Evolutionary conservation across 1,139 yeast species (phyloP), one percentile per base, ranked within the genome.

Genomic region (Debaryomycetaceae sp.): DNA sequence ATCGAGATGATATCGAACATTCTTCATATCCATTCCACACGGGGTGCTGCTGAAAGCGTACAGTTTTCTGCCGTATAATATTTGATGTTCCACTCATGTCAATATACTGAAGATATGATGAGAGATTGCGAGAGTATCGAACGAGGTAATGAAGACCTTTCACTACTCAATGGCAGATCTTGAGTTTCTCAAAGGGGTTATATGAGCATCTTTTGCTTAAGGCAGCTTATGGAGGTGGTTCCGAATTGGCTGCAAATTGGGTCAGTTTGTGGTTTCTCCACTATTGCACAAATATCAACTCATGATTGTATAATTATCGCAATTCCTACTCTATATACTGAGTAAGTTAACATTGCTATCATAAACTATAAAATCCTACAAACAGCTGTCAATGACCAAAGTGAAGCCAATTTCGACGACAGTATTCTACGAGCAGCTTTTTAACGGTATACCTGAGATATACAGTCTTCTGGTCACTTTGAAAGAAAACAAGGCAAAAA

Each of bases 401-500:
- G 31, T 38, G 14, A 38, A 38, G 14, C 48, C 49, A 5, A 24
- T 46, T 9, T 36, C 46, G 5, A n/a, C 41, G n/a, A 33, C 11
- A 11, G 34, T 38, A 8, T 6, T 45, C 9, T 27, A 24, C 9
- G 30, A 37, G 5, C 9, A 22, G 13, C 17, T 40, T 7, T 22
- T 46, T 30, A 17, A 38, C 6, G 24, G 34, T 24, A 35, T 46
- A 20, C 49, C 49, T 6, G 49, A 46, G 24, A 30, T 46, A 20
- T 34, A 37, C 8, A 17, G 38, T 27, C 23, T 42, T 24, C 27
- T 23, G 11, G n/a, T n/a, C 13, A 23, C 39, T 23, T 23, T 30
- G 7, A 37, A 11, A 27, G 31, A 11, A 8, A 8, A 27, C 11
- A 27, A 8, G 31, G 31, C 8, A 27, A 27, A 27, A 4, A 11